Conservation (phyloP, 495 filamentous ascomycete genomes). For the Bombardia bombarda region DNA sequence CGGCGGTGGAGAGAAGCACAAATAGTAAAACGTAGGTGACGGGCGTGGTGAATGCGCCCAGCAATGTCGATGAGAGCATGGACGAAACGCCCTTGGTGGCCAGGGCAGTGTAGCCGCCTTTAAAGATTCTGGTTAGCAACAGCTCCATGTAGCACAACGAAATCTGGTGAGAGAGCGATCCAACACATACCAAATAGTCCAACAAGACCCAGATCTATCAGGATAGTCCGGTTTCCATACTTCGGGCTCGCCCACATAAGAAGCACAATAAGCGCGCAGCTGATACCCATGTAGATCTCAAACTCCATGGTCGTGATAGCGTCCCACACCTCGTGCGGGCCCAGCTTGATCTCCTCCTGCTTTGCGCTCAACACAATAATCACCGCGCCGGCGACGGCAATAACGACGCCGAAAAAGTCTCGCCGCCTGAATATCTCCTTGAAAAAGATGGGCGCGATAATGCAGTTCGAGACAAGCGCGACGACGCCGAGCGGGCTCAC, state of each 20-base stretch:
- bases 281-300: slow-evolving; percentile 78
- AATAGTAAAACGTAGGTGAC: slow-evolving; percentile 78
- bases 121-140: slow-evolving; percentile 1
- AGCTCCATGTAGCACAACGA: neutral
- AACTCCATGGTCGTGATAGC: slow-evolving; percentile 88
- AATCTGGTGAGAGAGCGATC: neutral
- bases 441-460: slow-evolving; percentile 88
- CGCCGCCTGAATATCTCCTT: slow-evolving; percentile 78
- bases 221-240: slow-evolving; percentile 75
- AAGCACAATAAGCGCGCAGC: slow-evolving; percentile 57
- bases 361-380: slow-evolving; percentile 90
- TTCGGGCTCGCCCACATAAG: slow-evolving; percentile 75
- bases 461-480: slow-evolving; percentile 88
- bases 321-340: slow-evolving; percentile 81
- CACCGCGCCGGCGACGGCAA: slow-evolving; percentile 81
- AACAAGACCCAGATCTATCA: slow-evolving; percentile 90
- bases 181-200: slow-evolving; percentile 83
- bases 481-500: slow-evolving; percentile 96
- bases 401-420: slow-evolving; percentile 82
- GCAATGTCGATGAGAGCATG: slow-evolving; percentile 79
- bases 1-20: slow-evolving; percentile 70
- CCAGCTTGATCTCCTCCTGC: slow-evolving; percentile 80
- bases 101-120: slow-evolving; percentile 89
- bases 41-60: slow-evolving; percentile 80
- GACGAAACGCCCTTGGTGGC: slow-evolving; percentile 96